Conservation (phyloP, 2,329 filamentous ascomycete species). For the Fusarium floridanum region DNA sequence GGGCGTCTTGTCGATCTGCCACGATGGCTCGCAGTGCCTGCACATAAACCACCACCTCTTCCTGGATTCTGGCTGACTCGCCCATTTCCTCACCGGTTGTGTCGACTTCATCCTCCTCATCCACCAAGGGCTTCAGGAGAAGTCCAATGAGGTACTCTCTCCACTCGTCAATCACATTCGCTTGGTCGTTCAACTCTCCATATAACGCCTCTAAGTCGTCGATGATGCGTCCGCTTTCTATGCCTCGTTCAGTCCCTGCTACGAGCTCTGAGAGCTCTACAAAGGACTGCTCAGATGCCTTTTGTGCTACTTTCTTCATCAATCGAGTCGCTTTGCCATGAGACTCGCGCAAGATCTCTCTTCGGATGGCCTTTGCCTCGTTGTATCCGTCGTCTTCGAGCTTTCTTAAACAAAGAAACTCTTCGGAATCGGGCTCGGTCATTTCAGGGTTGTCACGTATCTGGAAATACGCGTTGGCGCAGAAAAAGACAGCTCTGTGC, state of each 20-base stretch:
- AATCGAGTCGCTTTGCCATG: slow-evolving; percentile 55
- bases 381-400: slow-evolving; percentile 82
- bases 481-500: slow-evolving; percentile 87
- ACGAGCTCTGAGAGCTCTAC: slow-evolving; percentile 70
- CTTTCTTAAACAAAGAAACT: slow-evolving; percentile 75
- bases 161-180: slow-evolving; percentile 79
- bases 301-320: slow-evolving; percentile 73
- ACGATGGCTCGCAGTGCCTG: slow-evolving; percentile 80
- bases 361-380: slow-evolving; percentile 79
- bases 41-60: slow-evolving; percentile 89
- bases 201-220: slow-evolving; percentile 76
- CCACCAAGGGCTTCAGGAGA: slow-evolving; percentile 81
- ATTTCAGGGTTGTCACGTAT: slow-evolving; percentile 78
- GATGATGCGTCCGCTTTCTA: slow-evolving; percentile 78
- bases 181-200: slow-evolving; percentile 78
- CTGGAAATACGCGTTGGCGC: slow-evolving; percentile 85
- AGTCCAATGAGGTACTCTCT: slow-evolving; percentile 79
- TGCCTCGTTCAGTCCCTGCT: slow-evolving; percentile 70
- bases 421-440: slow-evolving; percentile 75
- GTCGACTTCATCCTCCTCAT: slow-evolving; percentile 80
- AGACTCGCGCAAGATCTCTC: slow-evolving; percentile 78
- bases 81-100: slow-evolving; percentile 92
- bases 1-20: slow-evolving; percentile 81
- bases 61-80: slow-evolving; percentile 87
- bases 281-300: slow-evolving; percentile 66